These are phyloP conservation scores for Elsinoe arachidis DNA, from an alignment of 2,329 filamentous ascomycete genomes.

Conservation along the genomic window DNA sequence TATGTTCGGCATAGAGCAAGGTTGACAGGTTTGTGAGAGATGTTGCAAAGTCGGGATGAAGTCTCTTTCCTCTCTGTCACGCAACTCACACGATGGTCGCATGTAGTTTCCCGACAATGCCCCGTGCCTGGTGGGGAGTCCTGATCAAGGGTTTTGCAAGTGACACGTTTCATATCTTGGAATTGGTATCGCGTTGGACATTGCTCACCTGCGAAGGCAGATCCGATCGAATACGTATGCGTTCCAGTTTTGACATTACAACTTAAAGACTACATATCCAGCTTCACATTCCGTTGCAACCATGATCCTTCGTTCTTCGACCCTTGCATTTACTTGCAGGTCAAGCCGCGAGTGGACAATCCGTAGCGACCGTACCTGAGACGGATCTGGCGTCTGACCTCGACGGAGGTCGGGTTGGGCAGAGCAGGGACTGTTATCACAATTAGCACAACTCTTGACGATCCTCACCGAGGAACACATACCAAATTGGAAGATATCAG, in stretches of 20 bases:
- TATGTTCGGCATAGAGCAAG: too few relatives aligned
- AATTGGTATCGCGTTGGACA: too few relatives aligned
- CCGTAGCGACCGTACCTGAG: neutral
- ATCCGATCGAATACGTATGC: neutral
- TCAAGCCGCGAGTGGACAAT: slow-evolving; percentile 2
- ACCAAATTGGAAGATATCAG: slow-evolving; percentile 10
- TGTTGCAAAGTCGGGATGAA: too few relatives aligned
- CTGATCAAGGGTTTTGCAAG: too few relatives aligned
- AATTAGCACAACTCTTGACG: neutral
- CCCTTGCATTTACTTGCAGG: neutral
- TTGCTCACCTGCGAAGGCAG: too few relatives aligned
- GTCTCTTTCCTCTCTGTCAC: too few relatives aligned
- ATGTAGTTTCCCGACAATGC: too few relatives aligned
- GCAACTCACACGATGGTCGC: too few relatives aligned
- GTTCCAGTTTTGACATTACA: neutral
- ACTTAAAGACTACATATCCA: neutral
- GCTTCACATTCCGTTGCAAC: too few relatives aligned
- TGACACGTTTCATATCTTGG: too few relatives aligned
- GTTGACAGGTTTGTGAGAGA: too few relatives aligned
- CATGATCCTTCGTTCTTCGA: neutral
- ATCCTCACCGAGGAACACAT: neutral
- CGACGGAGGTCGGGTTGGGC: neutral
- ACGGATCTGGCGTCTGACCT: neutral
- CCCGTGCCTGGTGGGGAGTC: too few relatives aligned
- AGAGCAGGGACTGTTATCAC: neutral